Percentiles rank a stretch among this genome's conserved stretches.
Evolutionary conservation across 208 protist species (phyloP).

Genomic region (Trypanosoma congolense): DNA sequence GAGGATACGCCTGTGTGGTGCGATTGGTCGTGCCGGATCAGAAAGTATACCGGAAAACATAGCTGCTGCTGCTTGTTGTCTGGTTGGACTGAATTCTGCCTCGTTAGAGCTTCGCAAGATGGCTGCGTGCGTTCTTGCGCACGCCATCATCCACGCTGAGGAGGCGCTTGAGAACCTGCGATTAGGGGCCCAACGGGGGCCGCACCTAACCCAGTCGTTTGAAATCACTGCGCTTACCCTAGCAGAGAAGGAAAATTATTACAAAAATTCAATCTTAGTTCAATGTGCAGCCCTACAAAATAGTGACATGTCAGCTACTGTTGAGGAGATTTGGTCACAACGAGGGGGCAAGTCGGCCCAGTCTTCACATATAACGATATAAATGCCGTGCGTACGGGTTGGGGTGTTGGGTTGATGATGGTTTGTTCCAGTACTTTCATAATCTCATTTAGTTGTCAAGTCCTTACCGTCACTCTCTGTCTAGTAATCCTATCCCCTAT

Average conservation of each 20-base stretch:
- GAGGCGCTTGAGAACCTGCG: constrained; percentile 1
- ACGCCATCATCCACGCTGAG: constrained; percentile 21
- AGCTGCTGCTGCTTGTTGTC: constrained; percentile 9
- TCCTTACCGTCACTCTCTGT: too few species aligned
- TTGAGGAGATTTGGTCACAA: constrained; percentile 10
- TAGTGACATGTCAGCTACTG: constrained; percentile 16
- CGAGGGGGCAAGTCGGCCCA: background rate
- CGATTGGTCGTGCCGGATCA: too few species aligned
- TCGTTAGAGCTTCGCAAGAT: constrained; percentile 3
- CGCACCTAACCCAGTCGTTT: constrained; percentile 22
- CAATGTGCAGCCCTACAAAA: constrained; percentile 44
- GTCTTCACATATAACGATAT: background rate
- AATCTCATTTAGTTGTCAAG: too few species aligned
- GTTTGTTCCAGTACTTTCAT: too few species aligned
- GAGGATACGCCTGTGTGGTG: too few species aligned
- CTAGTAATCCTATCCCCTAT: too few species aligned
- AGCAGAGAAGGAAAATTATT: constrained; percentile 16
- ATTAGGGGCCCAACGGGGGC: background rate
- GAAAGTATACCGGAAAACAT: constrained; percentile 5
- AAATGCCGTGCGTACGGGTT: background rate
- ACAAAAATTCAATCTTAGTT: constrained; percentile 31
- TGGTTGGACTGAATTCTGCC: constrained; percentile 20
- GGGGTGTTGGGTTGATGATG: too few species aligned
- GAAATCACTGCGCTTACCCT: constrained; percentile 30
- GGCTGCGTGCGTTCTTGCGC: constrained; percentile 38